Percentiles rank a stretch among this genome's conserved stretches.
phyloP scores from a whole-genome alignment of 176 grass and related monocot genomes.

The Tillandsia leiboldiana region DNA sequence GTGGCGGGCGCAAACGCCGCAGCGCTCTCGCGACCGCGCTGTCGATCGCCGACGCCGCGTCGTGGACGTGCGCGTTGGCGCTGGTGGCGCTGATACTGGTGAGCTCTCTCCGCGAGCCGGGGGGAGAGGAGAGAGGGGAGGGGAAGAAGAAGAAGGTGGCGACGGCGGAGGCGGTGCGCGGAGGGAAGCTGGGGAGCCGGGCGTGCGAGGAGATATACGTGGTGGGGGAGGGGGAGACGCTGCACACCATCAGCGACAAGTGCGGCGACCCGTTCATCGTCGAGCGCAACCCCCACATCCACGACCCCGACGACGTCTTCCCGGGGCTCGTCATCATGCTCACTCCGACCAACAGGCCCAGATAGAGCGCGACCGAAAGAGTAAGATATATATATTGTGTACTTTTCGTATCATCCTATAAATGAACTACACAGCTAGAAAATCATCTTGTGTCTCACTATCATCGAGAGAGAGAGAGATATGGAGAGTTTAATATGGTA shows the following conservation, averaged over 20 bases:
- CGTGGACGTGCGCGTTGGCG: slow-evolving; percentile 21
- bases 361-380: not conserved
- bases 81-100: slow-evolving; percentile 18
- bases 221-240: slow-evolving; percentile 18
- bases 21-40: not conserved
- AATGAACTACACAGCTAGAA: too few relatives aligned
- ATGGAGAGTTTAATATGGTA: too few relatives aligned
- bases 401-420: too few relatives aligned
- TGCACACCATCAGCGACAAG: slow-evolving; percentile 29
- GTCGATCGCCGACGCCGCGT: not conserved
- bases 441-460: too few relatives aligned
- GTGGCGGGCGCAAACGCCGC: not conserved
- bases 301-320: slow-evolving; percentile 25
- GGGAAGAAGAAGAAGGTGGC: not conserved
- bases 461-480: not conserved
- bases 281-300: slow-evolving; percentile 27
- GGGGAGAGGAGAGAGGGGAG: not conserved
- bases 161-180: not conserved
- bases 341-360: slow-evolving; percentile 9
- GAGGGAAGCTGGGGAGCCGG: slow-evolving; percentile 8
- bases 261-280: slow-evolving; percentile 24
- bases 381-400: not conserved
- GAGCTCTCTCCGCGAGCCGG: slow-evolving; percentile 12
- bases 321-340: slow-evolving; percentile 27
- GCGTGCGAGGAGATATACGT: slow-evolving; percentile 29